These are phyloP conservation scores for Bacterosira constricta DNA, from an alignment of 108 stramenopile genomes.

Conservation along the genomic window DNA sequence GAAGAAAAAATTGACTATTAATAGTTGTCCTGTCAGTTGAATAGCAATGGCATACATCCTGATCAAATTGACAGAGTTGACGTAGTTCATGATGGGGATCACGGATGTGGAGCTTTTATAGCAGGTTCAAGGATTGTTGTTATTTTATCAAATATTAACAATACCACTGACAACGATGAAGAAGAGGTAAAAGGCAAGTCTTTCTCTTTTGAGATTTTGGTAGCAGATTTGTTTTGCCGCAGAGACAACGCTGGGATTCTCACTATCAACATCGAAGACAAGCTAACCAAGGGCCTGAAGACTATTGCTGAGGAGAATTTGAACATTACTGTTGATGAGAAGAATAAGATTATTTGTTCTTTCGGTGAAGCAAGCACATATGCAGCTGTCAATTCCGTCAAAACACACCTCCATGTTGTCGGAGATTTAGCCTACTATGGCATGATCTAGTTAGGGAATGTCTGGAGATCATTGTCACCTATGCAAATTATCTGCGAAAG, in stretches of 20 bases:
- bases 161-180: no score
- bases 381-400: neutral
- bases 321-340: no score
- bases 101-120: no score
- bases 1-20: no score
- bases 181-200: no score
- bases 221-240: neutral
- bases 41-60: no score
- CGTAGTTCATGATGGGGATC: no score
- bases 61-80: no score
- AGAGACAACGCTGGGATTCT: neutral
- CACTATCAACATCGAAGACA: neutral
- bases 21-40: no score
- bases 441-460: neutral
- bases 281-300: neutral
- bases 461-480: neutral
- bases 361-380: neutral
- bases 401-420: neutral
- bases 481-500: neutral
- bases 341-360: neutral
- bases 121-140: no score
- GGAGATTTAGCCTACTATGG: neutral
- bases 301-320: no score
- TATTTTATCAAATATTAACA: no score
- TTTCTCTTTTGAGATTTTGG: neutral